Conservation (phyloP, 2,329 filamentous ascomycete species). For the Trichoderma koningiopsis region DNA sequence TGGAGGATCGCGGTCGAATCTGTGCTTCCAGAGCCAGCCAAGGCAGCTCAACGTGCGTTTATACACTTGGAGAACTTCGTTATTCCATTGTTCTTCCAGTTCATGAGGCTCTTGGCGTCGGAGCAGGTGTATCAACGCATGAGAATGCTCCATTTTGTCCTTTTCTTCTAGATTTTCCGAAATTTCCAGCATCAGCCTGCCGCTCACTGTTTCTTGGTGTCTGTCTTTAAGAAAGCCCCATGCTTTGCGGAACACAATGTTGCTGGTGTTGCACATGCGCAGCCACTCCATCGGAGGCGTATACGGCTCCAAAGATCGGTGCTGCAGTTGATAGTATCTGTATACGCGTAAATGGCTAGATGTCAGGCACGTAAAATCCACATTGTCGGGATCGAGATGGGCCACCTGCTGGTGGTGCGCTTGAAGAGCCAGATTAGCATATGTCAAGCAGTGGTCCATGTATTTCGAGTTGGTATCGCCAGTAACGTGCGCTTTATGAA, state of each 20-base stretch:
- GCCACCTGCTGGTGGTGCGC: conserved; percentile 29
- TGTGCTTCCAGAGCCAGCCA: conserved; percentile 29
- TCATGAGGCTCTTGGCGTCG: conserved; percentile 8
- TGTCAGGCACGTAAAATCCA: conserved; percentile 29
- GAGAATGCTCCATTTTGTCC: not conserved
- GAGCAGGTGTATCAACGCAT: not conserved
- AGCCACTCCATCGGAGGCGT: conserved; percentile 31
- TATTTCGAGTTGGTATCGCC: not conserved
- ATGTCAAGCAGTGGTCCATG: conserved; percentile 24
- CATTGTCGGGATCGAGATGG: conserved; percentile 26
- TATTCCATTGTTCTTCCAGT: conserved; percentile 26
- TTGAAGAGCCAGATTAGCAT: conserved; percentile 29
- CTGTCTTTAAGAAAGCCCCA: conserved; percentile 8
- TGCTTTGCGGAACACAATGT: conserved; percentile 27
- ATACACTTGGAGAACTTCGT: conserved; percentile 27
- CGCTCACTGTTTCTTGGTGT: not conserved
- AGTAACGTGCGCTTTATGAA: conserved; percentile 28
- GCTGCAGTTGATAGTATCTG: conserved; percentile 27
- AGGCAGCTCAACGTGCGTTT: conserved; percentile 29
- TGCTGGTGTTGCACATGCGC: conserved; percentile 30
- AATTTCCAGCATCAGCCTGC: not conserved
- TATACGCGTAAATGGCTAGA: conserved; percentile 30
- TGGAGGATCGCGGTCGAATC: conserved; percentile 18
- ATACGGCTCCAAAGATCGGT: conserved; percentile 29
- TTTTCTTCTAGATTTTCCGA: not conserved